These are phyloP conservation scores for Colletotrichum sp. DNA, from an alignment of 2,329 filamentous ascomycete genomes.

Conservation along the genomic window DNA sequence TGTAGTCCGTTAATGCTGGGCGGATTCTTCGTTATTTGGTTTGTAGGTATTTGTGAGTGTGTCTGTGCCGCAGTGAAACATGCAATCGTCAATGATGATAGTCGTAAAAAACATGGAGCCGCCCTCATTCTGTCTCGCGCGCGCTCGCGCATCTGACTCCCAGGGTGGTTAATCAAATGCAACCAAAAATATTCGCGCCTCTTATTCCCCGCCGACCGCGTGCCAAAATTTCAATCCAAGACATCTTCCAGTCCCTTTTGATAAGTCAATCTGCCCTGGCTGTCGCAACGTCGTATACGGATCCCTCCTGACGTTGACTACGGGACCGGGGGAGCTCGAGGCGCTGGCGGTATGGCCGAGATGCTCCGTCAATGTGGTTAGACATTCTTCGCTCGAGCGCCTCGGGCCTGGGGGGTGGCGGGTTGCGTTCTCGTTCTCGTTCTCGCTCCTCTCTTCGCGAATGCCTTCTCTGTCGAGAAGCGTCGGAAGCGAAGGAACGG, in stretches of 20 bases:
- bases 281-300: conserved; percentile 16
- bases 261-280: conserved; percentile 1
- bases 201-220: not conserved
- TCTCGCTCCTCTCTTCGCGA: conserved; percentile 4
- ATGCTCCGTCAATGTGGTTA: conserved; percentile 13
- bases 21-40: conserved; percentile 19
- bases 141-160: not conserved
- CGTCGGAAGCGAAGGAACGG: conserved; percentile 10
- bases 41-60: not conserved
- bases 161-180: not conserved
- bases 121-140: not conserved
- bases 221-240: not conserved
- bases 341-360: conserved; percentile 13
- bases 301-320: conserved; percentile 15
- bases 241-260: not conserved
- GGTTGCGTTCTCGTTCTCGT: not conserved
- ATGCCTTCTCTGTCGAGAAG: conserved; percentile 11
- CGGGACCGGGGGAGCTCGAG: conserved; percentile 17
- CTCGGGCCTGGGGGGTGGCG: not conserved
- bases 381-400: conserved; percentile 1
- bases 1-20: conserved; percentile 19
- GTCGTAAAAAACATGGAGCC: conserved; percentile 2
- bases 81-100: conserved; percentile 11
- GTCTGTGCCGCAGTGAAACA: conserved; percentile 1
- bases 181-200: not conserved